Base-by-base conservation (phyloP, 305 asterid genomes). In the Caryopteris hybrid region DNA sequence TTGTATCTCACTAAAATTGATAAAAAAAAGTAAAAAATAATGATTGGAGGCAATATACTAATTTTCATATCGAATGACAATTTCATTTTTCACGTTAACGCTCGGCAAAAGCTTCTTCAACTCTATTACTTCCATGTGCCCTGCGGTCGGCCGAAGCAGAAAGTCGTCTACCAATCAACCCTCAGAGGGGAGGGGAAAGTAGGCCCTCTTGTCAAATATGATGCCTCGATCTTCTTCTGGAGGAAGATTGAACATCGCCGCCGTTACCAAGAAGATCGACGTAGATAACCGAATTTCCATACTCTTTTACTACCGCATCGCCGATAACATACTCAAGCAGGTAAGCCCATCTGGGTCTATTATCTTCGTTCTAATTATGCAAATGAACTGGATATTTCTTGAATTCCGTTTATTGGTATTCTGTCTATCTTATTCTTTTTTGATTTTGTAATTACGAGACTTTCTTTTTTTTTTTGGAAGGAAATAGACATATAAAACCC, bases 301-400 rank as follows among this genome's bases (percentile, higher is more conserved):
- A 16, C 80, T 68, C 11, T 81, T 69, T 71, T 93, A 90, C 77
- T 81, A 54, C 75, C 90, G 99, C 22, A 90, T 88, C 76, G 97
- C 99, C 10, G 88, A 90, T 61, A 93, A 87, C 70, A 78, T 93
- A 71, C 95, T 93, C 75, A 90, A 80, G 80, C 96, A 90, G 98
- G 98, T 90, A 58, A 41, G 23, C 48, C 54, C 29, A 43, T 25
- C 11, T 69, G 2, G 38, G 4, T 31, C 60, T 14, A 4, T 33
- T 64, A 5, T 11, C 13, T 51, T 16, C 23, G 38, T 31, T 41
- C 27, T 68, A 1, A 25, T 23, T 79, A 38, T 25, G 2, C 47
- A 6, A 58, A 20, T 22, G 8, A 8, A 10, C 8, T 3, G 13
- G 11, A 12, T 5, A 31, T 21, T 71, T 23, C 23, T 48, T 22